Percentiles rank a stretch among this genome's conserved stretches.
These are phyloP conservation scores for Dendrobium catenatum DNA, from an alignment of 106 monocot species.

Conservation along the genomic window DNA sequence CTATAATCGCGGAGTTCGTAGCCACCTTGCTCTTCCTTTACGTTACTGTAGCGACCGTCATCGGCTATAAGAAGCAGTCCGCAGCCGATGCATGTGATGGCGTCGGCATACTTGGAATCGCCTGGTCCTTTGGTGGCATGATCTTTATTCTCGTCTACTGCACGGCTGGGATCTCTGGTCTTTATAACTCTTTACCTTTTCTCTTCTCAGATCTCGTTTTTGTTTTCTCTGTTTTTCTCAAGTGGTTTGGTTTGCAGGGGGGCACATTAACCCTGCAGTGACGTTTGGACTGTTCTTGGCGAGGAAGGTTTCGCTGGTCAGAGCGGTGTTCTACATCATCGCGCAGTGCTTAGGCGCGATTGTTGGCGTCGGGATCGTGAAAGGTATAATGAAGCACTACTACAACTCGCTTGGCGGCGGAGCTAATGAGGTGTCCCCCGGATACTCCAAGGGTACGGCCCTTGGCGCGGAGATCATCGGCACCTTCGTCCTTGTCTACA, in stretches of 20 bases:
- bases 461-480: constrained; percentile 17
- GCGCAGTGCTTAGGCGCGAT: constrained; percentile 13
- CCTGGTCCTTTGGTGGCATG: constrained; percentile 24
- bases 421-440: constrained; percentile 7
- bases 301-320: constrained; percentile 10
- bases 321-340: constrained; percentile 8
- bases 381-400: constrained; percentile 8
- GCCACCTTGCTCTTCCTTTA: constrained; percentile 18
- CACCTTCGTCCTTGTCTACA: constrained; percentile 16
- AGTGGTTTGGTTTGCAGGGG: background rate
- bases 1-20: constrained; percentile 17
- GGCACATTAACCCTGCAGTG: constrained; percentile 16
- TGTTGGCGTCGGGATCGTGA: constrained; percentile 12
- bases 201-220: background rate
- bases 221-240: background rate
- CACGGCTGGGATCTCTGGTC: constrained; percentile 22
- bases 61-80: constrained; percentile 17
- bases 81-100: constrained; percentile 10
- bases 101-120: constrained; percentile 18
- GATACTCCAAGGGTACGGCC: constrained; percentile 15
- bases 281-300: constrained; percentile 16
- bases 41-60: constrained; percentile 19
- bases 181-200: background rate
- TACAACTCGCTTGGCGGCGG: constrained; percentile 14
- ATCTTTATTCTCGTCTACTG: constrained; percentile 27